Conservation (phyloP, 164 flowering plant species). For the Piper longum region DNA sequence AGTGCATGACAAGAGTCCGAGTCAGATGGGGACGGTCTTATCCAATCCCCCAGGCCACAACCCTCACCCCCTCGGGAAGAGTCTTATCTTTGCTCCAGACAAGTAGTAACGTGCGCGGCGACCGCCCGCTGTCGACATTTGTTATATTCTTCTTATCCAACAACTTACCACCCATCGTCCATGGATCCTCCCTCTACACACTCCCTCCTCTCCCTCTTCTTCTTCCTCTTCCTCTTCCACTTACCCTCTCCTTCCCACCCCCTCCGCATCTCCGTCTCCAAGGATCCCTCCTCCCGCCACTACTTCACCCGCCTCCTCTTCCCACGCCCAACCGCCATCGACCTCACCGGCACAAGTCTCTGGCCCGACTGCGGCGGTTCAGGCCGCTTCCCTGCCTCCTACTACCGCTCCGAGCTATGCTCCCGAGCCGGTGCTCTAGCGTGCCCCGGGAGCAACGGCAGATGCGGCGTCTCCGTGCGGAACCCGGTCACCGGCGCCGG, state of each 20-base stretch:
- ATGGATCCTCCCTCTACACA: not conserved
- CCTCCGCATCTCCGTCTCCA: not conserved
- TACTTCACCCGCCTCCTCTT: not conserved
- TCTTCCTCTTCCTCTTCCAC: no score
- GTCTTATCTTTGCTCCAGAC: no score
- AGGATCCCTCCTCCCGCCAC: not conserved
- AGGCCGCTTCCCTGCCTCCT: no score
- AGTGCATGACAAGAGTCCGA: no score
- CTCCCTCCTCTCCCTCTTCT: not conserved
- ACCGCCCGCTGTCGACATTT: not conserved
- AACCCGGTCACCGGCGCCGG: not conserved
- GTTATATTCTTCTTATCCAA: no score
- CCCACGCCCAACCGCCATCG: not conserved
- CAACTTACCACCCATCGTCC: not conserved
- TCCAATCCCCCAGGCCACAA: no score
- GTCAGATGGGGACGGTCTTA: no score
- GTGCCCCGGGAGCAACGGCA: no score
- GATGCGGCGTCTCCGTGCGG: not conserved
- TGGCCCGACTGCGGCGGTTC: no score
- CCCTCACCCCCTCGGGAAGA: no score
- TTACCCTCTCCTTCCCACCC: not conserved
- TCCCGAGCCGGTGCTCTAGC: not conserved
- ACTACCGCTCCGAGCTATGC: not conserved
- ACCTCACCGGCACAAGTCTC: no score
- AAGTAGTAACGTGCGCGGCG: not conserved